These are phyloP conservation scores for Ceriops tagal DNA, from an alignment of 345 rosid genomes.

Conservation along the genomic window DNA sequence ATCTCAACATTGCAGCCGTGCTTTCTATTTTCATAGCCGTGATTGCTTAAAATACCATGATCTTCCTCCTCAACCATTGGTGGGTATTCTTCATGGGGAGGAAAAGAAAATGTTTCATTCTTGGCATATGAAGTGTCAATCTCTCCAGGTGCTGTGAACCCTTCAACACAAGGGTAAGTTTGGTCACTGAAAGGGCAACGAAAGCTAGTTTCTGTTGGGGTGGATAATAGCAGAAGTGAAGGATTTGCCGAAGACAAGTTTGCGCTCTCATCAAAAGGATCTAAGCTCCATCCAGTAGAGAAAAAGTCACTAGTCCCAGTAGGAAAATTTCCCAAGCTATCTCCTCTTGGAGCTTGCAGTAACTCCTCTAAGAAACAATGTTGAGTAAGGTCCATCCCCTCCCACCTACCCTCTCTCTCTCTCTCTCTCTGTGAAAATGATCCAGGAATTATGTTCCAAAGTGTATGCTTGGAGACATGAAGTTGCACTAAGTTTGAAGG, in stretches of 20 bases:
- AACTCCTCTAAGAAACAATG: constrained; percentile 67
- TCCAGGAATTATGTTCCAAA: not conserved
- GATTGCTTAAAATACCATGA: constrained; percentile 24
- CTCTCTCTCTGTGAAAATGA: not conserved
- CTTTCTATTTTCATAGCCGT: constrained; percentile 31
- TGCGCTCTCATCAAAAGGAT: constrained; percentile 38
- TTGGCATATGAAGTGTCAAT: constrained; percentile 24
- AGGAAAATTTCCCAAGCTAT: constrained; percentile 30
- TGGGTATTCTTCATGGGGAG: constrained; percentile 28
- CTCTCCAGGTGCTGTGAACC: constrained; percentile 34
- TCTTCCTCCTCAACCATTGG: constrained; percentile 49
- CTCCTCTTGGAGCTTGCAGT: constrained; percentile 50
- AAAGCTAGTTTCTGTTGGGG: constrained; percentile 33
- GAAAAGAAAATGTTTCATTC: constrained; percentile 36
- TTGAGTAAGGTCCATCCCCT: constrained; percentile 56
- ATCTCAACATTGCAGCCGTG: constrained; percentile 33
- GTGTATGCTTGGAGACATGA: not conserved
- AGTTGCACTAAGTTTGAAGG: constrained; percentile 5
- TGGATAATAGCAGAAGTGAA: constrained; percentile 28
- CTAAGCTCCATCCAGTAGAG: constrained; percentile 47
- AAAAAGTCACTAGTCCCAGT: constrained; percentile 33
- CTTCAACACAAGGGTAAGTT: constrained; percentile 35
- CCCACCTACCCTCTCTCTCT: no score
- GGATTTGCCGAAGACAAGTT: constrained; percentile 31
- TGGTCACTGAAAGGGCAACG: constrained; percentile 40